phyloP scores from a whole-genome alignment of 116 monocot genomes.

The Dioscorea cayenensis region DNA sequence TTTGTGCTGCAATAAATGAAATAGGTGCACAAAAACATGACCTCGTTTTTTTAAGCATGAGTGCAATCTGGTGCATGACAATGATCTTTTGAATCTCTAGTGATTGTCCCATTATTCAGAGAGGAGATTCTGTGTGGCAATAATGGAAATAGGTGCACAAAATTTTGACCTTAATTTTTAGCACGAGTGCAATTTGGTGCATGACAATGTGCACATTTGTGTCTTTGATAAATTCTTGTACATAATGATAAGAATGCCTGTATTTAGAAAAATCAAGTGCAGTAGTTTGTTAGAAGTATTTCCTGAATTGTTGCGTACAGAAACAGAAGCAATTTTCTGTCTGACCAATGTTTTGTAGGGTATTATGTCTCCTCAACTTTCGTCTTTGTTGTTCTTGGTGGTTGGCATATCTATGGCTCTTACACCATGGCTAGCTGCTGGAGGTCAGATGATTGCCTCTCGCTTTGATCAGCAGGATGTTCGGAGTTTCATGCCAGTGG shows the following conservation, averaged over 20 bases:
- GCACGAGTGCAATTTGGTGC: too few species aligned
- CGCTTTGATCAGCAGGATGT: slow-evolving; percentile 96
- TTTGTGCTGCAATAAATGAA: too few species aligned
- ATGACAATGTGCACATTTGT: too few species aligned
- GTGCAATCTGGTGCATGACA: background rate
- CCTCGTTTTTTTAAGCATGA: too few species aligned
- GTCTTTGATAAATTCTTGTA: background rate
- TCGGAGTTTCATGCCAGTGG: slow-evolving; percentile 83
- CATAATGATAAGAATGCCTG: too few species aligned
- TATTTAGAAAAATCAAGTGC: too few species aligned
- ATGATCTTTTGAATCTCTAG: background rate
- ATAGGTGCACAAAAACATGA: too few species aligned
- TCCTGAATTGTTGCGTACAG: too few species aligned
- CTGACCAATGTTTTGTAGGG: slow-evolving; percentile 44
- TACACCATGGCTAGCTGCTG: slow-evolving; percentile 93
- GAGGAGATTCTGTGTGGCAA: too few species aligned
- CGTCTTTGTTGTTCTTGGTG: slow-evolving; percentile 89
- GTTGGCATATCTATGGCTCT: slow-evolving; percentile 98
- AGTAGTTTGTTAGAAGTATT: background rate
- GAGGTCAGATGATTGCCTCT: slow-evolving; percentile 88
- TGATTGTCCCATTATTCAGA: too few species aligned
- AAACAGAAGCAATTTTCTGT: background rate
- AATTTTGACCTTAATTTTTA: too few species aligned
- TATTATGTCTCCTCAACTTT: slow-evolving; percentile 70
- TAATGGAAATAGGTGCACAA: too few species aligned